A percentile compares a stretch with the other conserved stretches of the same genome.
These are phyloP conservation scores for Austroboletus novae-zelandiae DNA, from an alignment of 1,284 basidiomycete genomes.

Conservation along the genomic window DNA sequence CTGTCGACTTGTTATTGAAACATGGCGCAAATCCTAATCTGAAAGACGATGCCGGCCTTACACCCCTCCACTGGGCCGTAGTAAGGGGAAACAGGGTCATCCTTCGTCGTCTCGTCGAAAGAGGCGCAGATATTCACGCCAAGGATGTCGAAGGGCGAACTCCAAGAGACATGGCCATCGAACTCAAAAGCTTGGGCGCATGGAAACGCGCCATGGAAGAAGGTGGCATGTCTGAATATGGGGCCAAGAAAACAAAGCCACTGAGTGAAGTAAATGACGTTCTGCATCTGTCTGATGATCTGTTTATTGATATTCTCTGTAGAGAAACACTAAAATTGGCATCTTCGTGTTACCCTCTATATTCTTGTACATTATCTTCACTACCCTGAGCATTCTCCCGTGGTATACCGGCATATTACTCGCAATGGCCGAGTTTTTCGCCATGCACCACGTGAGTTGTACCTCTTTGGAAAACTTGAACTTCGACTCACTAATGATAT, in stretches of 20 bases:
- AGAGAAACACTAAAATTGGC: slow-evolving; percentile 80
- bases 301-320: slow-evolving; percentile 10
- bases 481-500: neutral
- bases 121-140: slow-evolving; percentile 79
- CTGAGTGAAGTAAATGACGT: slow-evolving; percentile 58
- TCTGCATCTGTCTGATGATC: neutral
- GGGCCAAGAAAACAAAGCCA: slow-evolving; percentile 64
- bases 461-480: slow-evolving; percentile 1
- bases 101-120: slow-evolving; percentile 82
- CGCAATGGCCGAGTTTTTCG: slow-evolving; percentile 83
- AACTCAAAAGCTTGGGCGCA: slow-evolving; percentile 86
- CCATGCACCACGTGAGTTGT: slow-evolving; percentile 83
- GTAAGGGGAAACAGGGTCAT: slow-evolving; percentile 89
- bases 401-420: slow-evolving; percentile 89
- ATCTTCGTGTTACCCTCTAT: slow-evolving; percentile 81
- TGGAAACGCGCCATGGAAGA: slow-evolving; percentile 89
- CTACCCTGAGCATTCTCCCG: slow-evolving; percentile 77
- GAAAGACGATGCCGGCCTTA: slow-evolving; percentile 80
- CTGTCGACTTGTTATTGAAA: slow-evolving; percentile 86
- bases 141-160: slow-evolving; percentile 88
- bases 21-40: slow-evolving; percentile 82
- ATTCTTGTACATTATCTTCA: slow-evolving; percentile 81
- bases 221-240: slow-evolving; percentile 76
- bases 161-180: slow-evolving; percentile 90
- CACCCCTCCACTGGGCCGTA: slow-evolving; percentile 98